Base-by-base conservation (phyloP, 2,329 filamentous ascomycete species). In the Orbilia quercus region DNA sequence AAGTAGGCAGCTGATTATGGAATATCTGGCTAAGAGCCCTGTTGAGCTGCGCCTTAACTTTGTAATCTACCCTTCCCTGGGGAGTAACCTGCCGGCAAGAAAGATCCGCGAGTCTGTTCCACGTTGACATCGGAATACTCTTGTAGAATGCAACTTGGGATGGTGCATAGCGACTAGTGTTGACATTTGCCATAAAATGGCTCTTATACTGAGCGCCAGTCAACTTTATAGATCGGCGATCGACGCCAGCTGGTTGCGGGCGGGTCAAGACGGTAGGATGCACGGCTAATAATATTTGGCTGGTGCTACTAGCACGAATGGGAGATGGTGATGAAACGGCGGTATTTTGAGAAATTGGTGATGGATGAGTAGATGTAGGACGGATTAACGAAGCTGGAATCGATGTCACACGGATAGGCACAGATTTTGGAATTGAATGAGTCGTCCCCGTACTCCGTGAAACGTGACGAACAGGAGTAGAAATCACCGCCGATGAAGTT, bases 41-140 rank as follows among this genome's bases (percentile, higher is more conserved):
- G n/a, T 67, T 53, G 22, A 50, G 38, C 38, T 67, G 53, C 23
- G 44, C 47, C 23, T 31, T 57, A 5, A 53, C 53, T 2, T 16
- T 20, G 9, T 34, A 58, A 58, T 66, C 62, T 42, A 47, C 12
- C 44, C 22, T 16, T 23, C 51, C 60, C 18, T 34, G 55, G n/a
- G 42, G 62, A 12, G 36, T 66, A 20, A 65, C 60, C 22, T 40
- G 44, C 11, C 40, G 57, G 25, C 63, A 67, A 23, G 53, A 51
- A 28, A 67, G 28, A 34, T 67, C 63, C 16, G 63, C 63, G 18
- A 67, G 53, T 20, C 36, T 67, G 36, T 67, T 23, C 53, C 63
- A 67, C 22, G 28, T 34, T 1, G 53, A 25, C 23, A 51, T 31
- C 12, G 53, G 63, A 20, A 67, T 67, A 28, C 63, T 59, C n/a